phyloP scores from a whole-genome alignment of 2,329 filamentous ascomycete genomes.

The Pseudogymnoascus sp. region DNA sequence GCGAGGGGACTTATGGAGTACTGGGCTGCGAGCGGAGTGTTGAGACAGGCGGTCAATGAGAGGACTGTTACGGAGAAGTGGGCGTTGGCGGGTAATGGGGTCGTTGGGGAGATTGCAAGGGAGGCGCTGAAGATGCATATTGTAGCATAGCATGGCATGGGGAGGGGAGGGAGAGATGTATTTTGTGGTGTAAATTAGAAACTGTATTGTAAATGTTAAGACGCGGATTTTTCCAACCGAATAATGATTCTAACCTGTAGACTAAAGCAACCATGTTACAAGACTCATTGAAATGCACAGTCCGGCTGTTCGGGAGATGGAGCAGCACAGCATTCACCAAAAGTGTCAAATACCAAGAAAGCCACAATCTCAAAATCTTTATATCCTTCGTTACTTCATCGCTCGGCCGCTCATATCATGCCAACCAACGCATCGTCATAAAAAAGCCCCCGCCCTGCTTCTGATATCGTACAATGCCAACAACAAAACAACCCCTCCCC shows the following conservation, averaged over 20 bases:
- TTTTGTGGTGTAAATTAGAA: slow-evolving; percentile 8
- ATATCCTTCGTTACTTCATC: slow-evolving; percentile 1
- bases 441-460: background rate
- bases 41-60: slow-evolving; percentile 63
- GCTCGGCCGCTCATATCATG: slow-evolving; percentile 3
- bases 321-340: background rate
- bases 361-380: background rate
- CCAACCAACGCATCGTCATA: slow-evolving; percentile 2
- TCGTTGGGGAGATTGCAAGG: slow-evolving; percentile 79
- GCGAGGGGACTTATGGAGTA: slow-evolving; percentile 81
- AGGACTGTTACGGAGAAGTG: slow-evolving; percentile 70
- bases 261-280: background rate
- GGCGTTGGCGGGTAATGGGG: slow-evolving; percentile 70
- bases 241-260: background rate
- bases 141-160: background rate
- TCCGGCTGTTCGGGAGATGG: background rate
- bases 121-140: slow-evolving; percentile 37
- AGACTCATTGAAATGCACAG: background rate
- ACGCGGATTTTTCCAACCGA: background rate
- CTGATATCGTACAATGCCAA: slow-evolving; percentile 1
- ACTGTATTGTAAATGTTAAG: slow-evolving; percentile 7
- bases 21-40: slow-evolving; percentile 77
- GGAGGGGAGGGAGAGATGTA: background rate
- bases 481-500: background rate
- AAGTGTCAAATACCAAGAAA: background rate